Evolutionary conservation across 176 grass and related monocot genomes (phyloP), one percentile per base, ranked within the genome.

Genomic region (Chrysopogon serrulatus): DNA sequence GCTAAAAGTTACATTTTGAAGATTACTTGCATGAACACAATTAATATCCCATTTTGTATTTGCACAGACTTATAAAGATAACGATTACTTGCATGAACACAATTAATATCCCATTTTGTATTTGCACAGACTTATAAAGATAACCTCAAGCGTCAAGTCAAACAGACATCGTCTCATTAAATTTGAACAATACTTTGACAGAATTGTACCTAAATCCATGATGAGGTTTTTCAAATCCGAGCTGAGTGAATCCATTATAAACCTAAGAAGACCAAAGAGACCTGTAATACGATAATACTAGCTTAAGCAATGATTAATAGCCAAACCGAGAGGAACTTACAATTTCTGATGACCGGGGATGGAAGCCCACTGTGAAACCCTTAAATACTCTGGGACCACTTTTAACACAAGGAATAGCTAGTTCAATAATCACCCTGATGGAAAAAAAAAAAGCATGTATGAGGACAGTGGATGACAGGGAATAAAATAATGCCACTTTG

Each of bases 311-410:
- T 51, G 6, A 32, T 53, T 67, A 87, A 77, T 6, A 84, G 44
- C 18, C 12, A 60, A 66, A 80, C 40, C 44, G 47, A 49, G 40
- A 31, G 10, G 73, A 74, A 61, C 83, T 88, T 92, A 98, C 96
- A 88, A 98, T 74, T 90, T 98, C 96, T 64, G 87, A 92, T 73
- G 96, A 92, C 6, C 91, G 79, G 37, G 96, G 96, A 76, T 98
- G 81, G 68, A 98, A 98, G 37, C 96, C 96, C 54, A 98, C 45
- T 45, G 87, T 95, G 69, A 98, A 98, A 84, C 96, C 96, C 80
- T 92, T 84, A 76, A 95, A 95, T 72, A 95, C 85, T 65, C 85
- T 88, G 36, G 91, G 84, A 40, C 96, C 93, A 80, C 51, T 90
- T 87, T 93, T 92, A 76, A 82, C 27, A 65, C 96, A 98, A 78